Conservation (phyloP, 441 rosid genomes). For the Hura crepitans region DNA sequence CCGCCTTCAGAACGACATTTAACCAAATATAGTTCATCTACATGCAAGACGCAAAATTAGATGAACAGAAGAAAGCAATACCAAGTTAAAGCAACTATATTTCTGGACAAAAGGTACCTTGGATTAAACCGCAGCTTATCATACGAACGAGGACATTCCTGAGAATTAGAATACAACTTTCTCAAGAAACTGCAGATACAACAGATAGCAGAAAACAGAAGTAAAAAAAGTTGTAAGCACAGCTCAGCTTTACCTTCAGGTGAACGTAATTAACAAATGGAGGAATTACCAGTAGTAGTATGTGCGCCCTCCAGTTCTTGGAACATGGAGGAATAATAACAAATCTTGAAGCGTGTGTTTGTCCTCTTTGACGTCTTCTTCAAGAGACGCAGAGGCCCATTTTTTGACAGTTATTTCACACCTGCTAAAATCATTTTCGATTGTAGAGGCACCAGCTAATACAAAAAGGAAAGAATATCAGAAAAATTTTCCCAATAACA, state of each 20-base stretch:
- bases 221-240: constrained; percentile 7
- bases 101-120: constrained; percentile 38
- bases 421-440: constrained; percentile 38
- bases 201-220: constrained; percentile 21
- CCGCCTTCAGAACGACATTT: constrained; percentile 2
- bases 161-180: constrained; percentile 57
- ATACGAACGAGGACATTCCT: constrained; percentile 92
- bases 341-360: constrained; percentile 65
- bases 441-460: constrained; percentile 44
- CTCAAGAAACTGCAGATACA: constrained; percentile 66
- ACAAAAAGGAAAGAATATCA: constrained; percentile 10
- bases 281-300: constrained; percentile 75
- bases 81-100: not conserved
- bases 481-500: not conserved
- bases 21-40: not conserved
- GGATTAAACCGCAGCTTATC: constrained; percentile 90
- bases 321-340: constrained; percentile 90
- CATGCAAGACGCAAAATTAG: not conserved
- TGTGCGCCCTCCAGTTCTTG: constrained; percentile 94
- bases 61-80: not conserved
- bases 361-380: constrained; percentile 45
- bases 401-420: constrained; percentile 64
- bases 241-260: not conserved
- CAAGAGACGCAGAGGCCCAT: constrained; percentile 61
- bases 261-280: not conserved